A percentile compares a stretch with the other conserved stretches of the same genome.
These are phyloP conservation scores for Mycena leptocephala DNA, from an alignment of 768 basidiomycete genomes.

Conservation along the genomic window DNA sequence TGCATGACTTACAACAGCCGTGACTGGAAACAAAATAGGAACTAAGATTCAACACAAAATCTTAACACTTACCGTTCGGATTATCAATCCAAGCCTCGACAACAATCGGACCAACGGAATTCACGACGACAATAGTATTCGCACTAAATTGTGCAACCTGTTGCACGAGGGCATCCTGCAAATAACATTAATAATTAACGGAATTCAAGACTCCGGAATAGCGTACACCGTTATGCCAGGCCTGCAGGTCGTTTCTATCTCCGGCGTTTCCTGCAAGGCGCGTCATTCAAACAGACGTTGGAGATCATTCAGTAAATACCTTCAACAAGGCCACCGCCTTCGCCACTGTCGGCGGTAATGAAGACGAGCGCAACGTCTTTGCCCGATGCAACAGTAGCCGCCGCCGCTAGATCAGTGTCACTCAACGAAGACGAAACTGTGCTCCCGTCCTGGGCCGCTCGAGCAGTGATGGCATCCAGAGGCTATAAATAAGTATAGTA, in stretches of 20 bases:
- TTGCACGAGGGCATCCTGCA: slow-evolving; percentile 62
- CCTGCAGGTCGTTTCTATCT: slow-evolving; percentile 66
- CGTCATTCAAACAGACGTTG: not conserved
- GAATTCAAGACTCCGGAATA: not conserved
- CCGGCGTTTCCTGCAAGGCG: slow-evolving; percentile 64
- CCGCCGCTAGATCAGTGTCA: slow-evolving; percentile 65
- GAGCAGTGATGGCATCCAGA: slow-evolving; percentile 61
- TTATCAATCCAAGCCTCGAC: slow-evolving; percentile 73
- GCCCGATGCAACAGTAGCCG: slow-evolving; percentile 58
- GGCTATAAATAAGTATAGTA: slow-evolving; percentile 47
- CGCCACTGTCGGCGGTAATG: slow-evolving; percentile 55
- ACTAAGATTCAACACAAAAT: not conserved
- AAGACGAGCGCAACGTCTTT: slow-evolving; percentile 70
- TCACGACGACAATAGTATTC: slow-evolving; percentile 77
- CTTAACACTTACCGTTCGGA: slow-evolving; percentile 56
- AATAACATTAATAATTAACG: not conserved
- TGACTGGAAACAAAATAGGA: slow-evolving; percentile 46
- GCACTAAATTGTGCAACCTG: slow-evolving; percentile 67
- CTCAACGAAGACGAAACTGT: slow-evolving; percentile 63
- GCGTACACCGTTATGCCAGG: slow-evolving; percentile 66
- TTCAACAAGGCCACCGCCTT: slow-evolving; percentile 23
- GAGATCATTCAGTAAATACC: not conserved
- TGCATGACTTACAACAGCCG: slow-evolving; percentile 55
- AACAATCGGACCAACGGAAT: slow-evolving; percentile 74
- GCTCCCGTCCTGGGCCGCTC: slow-evolving; percentile 56